Percentiles rank a stretch among this genome's conserved stretches.
phyloP scores from a whole-genome alignment of 2,329 filamentous ascomycete species.

The Alternaria dauci region DNA sequence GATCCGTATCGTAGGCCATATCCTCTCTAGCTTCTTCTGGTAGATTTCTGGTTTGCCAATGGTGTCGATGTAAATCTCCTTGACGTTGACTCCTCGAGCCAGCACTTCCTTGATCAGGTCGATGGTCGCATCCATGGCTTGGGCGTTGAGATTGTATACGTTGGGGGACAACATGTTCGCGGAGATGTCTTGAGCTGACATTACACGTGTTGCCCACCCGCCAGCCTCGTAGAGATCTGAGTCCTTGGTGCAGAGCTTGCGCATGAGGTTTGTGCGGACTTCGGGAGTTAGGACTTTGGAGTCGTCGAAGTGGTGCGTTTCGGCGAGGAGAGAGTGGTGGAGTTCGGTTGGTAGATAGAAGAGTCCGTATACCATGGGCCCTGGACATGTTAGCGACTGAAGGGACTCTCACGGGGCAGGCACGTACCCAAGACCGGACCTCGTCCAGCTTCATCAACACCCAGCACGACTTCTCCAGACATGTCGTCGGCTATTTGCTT shows the following conservation, averaged over 20 bases:
- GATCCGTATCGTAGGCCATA: slow-evolving; percentile 74
- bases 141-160: slow-evolving; percentile 90
- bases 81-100: slow-evolving; percentile 79
- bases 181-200: slow-evolving; percentile 85
- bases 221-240: slow-evolving; percentile 69
- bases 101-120: slow-evolving; percentile 81
- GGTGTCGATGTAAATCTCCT: slow-evolving; percentile 94
- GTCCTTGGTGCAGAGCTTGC: slow-evolving; percentile 71
- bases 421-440: slow-evolving; percentile 84
- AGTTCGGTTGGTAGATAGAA: slow-evolving; percentile 75
- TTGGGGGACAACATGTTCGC: slow-evolving; percentile 76
- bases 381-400: slow-evolving; percentile 53
- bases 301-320: slow-evolving; percentile 89
- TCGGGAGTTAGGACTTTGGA: slow-evolving; percentile 86
- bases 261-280: slow-evolving; percentile 78
- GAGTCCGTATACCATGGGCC: slow-evolving; percentile 72
- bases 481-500: slow-evolving; percentile 51
- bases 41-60: slow-evolving; percentile 84
- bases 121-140: slow-evolving; percentile 92
- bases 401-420: slow-evolving; percentile 39
- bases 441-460: slow-evolving; percentile 92
- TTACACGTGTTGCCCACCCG: slow-evolving; percentile 82
- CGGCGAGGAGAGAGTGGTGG: slow-evolving; percentile 76
- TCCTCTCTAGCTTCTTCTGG: slow-evolving; percentile 81
- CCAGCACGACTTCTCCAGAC: slow-evolving; percentile 74